These are phyloP conservation scores for Colletotrichum australisinense DNA, from an alignment of 2,329 filamentous ascomycete genomes.

Conservation along the genomic window DNA sequence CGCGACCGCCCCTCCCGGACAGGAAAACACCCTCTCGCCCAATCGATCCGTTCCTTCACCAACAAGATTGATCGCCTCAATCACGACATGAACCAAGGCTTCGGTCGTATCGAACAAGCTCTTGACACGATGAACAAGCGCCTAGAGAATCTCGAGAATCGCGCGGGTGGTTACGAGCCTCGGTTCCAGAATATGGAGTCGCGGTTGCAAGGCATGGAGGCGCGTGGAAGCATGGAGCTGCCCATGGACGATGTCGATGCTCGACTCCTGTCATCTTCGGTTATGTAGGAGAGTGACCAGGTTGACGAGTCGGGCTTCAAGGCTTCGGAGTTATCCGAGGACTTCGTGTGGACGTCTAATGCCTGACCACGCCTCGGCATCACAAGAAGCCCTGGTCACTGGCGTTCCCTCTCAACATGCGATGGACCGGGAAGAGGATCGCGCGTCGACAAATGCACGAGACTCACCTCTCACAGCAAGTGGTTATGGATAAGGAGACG, in stretches of 20 bases:
- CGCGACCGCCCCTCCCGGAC: conserved; percentile 63
- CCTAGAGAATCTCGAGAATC: conserved; percentile 64
- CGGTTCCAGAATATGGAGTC: conserved; percentile 57
- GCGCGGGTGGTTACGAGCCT: conserved; percentile 54
- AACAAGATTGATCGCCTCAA: conserved; percentile 70
- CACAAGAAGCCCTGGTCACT: background rate
- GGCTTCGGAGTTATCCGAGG: background rate
- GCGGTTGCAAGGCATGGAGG: conserved; percentile 54
- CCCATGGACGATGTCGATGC: conserved; percentile 58
- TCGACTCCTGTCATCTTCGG: conserved; percentile 54
- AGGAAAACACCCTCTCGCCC: conserved; percentile 68
- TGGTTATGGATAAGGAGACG: conserved; percentile 7
- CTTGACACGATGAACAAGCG: conserved; percentile 66
- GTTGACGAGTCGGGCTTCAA: background rate
- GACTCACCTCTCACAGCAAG: background rate
- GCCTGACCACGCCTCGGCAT: background rate
- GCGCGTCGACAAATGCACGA: conserved; percentile 10
- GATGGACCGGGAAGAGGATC: background rate
- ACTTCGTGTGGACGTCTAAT: background rate
- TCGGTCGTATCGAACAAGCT: conserved; percentile 61
- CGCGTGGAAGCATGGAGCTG: conserved; percentile 40
- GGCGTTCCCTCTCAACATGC: background rate
- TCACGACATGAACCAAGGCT: conserved; percentile 66
- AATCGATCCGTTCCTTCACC: conserved; percentile 67
- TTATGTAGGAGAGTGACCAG: conserved; percentile 51